These are phyloP conservation scores for Diospyros kaki DNA, from an alignment of 148 eudicot species.

Conservation along the genomic window DNA sequence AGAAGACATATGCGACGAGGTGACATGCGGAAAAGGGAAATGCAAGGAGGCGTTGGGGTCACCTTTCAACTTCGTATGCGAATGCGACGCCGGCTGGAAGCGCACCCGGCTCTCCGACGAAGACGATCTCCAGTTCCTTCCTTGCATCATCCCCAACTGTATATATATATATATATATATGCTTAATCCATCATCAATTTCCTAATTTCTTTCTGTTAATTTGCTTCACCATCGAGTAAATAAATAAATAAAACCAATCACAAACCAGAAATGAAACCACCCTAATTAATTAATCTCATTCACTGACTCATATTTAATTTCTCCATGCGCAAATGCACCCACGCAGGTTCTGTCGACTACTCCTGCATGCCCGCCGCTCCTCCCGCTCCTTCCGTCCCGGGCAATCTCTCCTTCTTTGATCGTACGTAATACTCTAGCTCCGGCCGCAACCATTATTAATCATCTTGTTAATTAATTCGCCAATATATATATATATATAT, in stretches of 20 bases:
- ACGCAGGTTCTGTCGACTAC: conserved; percentile 63
- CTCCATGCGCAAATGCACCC: background rate
- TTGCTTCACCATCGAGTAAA: too few relatives aligned
- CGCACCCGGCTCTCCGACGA: conserved; percentile 42
- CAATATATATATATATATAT: background rate
- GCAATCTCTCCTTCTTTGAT: conserved; percentile 42
- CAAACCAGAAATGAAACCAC: too few relatives aligned
- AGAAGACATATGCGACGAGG: conserved; percentile 43
- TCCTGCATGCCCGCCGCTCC: conserved; percentile 67
- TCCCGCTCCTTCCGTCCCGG: conserved; percentile 46
- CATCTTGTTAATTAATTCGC: too few relatives aligned
- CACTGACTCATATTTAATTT: background rate
- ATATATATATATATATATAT: conserved; percentile 5
- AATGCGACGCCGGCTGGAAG: conserved; percentile 57
- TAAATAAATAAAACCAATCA: background rate
- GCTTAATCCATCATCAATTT: background rate
- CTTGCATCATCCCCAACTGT: conserved; percentile 66
- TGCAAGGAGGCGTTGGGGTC: conserved; percentile 36
- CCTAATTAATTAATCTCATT: too few relatives aligned
- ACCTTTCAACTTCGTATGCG: conserved; percentile 47
- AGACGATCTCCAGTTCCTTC: conserved; percentile 47
- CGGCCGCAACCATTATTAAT: background rate
- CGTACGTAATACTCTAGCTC: conserved; percentile 36
- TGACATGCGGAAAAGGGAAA: conserved; percentile 60
- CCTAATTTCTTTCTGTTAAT: background rate